Evolutionary conservation across 306 rosid species (phyloP), one percentile per base, ranked within the genome.

Genomic region (Cucurbita maxima): DNA sequence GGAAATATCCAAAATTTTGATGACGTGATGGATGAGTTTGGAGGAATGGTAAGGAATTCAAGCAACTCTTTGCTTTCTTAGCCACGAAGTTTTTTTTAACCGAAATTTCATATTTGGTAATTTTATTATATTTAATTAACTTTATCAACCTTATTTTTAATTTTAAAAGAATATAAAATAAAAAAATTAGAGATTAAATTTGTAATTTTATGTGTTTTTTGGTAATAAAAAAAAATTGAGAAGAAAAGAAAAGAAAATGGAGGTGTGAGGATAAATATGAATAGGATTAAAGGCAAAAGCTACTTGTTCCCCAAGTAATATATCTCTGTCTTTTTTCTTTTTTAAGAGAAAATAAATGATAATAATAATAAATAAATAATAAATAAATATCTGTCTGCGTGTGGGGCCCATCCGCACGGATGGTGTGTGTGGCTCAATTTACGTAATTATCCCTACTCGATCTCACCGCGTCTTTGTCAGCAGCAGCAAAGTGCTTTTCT

Each of bases 351-450:
- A 50, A 4, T 50, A 61, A 36, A 6, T 38, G 4, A 4, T 5
- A 38, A 5, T 4, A 38, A 38, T 11, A 47, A 47, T 50, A 50
- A 50, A 4, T 50, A 61, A 36, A 15, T 30, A 36, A 3, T 2
- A 37, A 64, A 41, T 9, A 5, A 64, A 20, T 18, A 4, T 63
- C 3, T 15, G 12, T 16, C 7, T 64, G 0, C 53, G 37, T 10
- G 71, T 64, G 71, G 71, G 71, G 18, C 53, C 71, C 71, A 43
- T 18, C 37, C 53, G 51, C 71, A 64, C 71, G 71, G n/a, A 20
- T 64, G 53, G 71, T 64, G 8, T 15, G 8, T 15, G 25, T 43
- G 7, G n/a, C n/a, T 41, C 18, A 43, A 18, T 43, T 18, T 41
- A 64, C 51, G 16, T 18, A 61, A 15, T 8, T 64, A 36, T 10